Evolutionary conservation across 495 filamentous ascomycete genomes (phyloP).

Genomic region (Penicillium soppii): DNA sequence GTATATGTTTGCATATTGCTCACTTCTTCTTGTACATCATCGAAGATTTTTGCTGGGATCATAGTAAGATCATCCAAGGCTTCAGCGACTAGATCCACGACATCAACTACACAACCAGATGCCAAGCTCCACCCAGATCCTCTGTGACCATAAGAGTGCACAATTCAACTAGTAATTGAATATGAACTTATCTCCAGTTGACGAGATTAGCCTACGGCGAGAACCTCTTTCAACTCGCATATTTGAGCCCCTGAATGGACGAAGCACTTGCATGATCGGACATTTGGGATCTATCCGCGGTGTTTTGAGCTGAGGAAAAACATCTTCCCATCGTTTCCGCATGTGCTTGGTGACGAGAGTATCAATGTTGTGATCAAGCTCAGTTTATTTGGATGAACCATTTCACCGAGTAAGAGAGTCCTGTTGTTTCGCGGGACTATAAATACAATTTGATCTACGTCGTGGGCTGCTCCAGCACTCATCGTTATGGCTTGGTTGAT

Average conservation of each 20-base stretch:
- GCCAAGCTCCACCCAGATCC: slow-evolving; percentile 47
- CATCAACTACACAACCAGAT: slow-evolving; percentile 26
- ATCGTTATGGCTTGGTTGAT: not conserved
- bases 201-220: slow-evolving; percentile 19
- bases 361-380: slow-evolving; percentile 15
- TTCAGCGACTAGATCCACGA: not conserved
- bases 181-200: no score
- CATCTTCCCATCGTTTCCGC: not conserved
- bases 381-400: slow-evolving; percentile 38
- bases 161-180: slow-evolving; percentile 42
- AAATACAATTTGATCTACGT: slow-evolving; percentile 43
- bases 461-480: not conserved
- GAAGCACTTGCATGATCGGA: slow-evolving; percentile 45
- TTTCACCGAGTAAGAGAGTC: slow-evolving; percentile 46
- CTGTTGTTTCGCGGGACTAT: slow-evolving; percentile 53
- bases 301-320: not conserved
- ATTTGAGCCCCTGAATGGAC: slow-evolving; percentile 39
- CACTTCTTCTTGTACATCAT: no score
- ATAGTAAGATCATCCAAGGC: not conserved
- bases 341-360: not conserved
- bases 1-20: no score
- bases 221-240: slow-evolving; percentile 48
- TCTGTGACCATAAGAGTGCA: slow-evolving; percentile 52
- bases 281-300: slow-evolving; percentile 21
- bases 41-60: not conserved